Evolutionary conservation across 257 asterid species (phyloP).

Genomic region (Marsdenia floribunda): DNA sequence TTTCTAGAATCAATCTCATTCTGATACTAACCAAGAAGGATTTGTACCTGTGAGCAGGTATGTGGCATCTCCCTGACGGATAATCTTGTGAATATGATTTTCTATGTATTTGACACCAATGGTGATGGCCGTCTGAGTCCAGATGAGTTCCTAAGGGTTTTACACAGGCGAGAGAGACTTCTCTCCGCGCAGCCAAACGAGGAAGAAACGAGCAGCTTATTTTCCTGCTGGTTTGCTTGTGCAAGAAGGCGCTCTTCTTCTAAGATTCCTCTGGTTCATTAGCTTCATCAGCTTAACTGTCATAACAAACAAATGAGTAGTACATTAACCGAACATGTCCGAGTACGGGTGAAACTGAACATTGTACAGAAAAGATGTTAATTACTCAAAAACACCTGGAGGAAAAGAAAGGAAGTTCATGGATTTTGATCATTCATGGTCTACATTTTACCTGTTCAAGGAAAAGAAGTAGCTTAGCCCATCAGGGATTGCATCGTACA

Average conservation of each 20-base stretch:
- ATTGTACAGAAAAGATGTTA: not conserved
- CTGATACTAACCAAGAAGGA: slow-evolving; percentile 5
- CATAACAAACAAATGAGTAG: not conserved
- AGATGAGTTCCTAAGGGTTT: slow-evolving; percentile 70
- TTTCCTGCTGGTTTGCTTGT: slow-evolving; percentile 59
- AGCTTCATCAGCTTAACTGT: not conserved
- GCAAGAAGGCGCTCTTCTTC: slow-evolving; percentile 37
- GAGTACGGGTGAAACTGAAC: too few species aligned
- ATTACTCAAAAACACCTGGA: too few species aligned
- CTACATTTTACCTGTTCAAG: not conserved
- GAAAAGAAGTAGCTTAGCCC: not conserved
- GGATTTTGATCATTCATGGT: not conserved
- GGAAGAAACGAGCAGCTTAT: slow-evolving; percentile 41
- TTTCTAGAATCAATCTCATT: not conserved
- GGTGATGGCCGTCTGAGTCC: slow-evolving; percentile 71
- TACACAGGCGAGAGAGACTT: slow-evolving; percentile 52
- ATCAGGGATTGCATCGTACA: not conserved
- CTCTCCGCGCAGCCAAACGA: slow-evolving; percentile 36
- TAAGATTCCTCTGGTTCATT: slow-evolving; percentile 4
- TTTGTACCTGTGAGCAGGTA: slow-evolving; percentile 36
- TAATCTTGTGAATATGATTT: slow-evolving; percentile 62
- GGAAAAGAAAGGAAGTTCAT: too few species aligned
- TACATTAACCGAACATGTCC: not conserved
- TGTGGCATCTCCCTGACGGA: slow-evolving; percentile 69
- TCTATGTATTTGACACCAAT: slow-evolving; percentile 62